Percentiles rank a stretch among this genome's conserved stretches.
Evolutionary conservation across 2,329 filamentous ascomycete species (phyloP).

Genomic region (Fusarium tjaetaba): DNA sequence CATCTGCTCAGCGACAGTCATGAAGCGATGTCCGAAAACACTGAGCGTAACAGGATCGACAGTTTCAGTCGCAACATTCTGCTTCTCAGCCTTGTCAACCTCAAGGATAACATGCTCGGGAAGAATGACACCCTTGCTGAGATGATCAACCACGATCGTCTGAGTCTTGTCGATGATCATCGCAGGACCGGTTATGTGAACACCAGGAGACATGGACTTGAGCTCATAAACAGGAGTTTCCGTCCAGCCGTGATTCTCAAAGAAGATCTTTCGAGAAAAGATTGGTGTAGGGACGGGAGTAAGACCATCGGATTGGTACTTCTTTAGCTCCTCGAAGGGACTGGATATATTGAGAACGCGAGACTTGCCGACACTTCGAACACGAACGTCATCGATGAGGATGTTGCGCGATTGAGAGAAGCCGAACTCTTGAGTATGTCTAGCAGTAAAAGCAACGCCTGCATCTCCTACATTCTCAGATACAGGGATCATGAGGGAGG

Average conservation of each 20-base stretch:
- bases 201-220: slow-evolving; percentile 28
- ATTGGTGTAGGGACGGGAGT: slow-evolving; percentile 27
- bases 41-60: slow-evolving; percentile 78
- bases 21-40: slow-evolving; percentile 82
- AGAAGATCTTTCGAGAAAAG: slow-evolving; percentile 40
- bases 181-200: slow-evolving; percentile 64
- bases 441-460: slow-evolving; percentile 44
- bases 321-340: slow-evolving; percentile 40
- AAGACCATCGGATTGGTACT: slow-evolving; percentile 2
- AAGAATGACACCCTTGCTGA: slow-evolving; percentile 47
- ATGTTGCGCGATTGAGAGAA: slow-evolving; percentile 53
- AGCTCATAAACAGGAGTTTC: slow-evolving; percentile 43
- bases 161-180: slow-evolving; percentile 79
- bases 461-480: slow-evolving; percentile 44
- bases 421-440: slow-evolving; percentile 54
- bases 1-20: slow-evolving; percentile 87
- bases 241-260: slow-evolving; percentile 41
- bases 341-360: slow-evolving; percentile 38
- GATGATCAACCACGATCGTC: slow-evolving; percentile 74
- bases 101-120: slow-evolving; percentile 51
- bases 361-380: slow-evolving; percentile 51
- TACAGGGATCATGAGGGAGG: slow-evolving; percentile 52
- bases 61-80: slow-evolving; percentile 45
- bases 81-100: slow-evolving; percentile 33
- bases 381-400: slow-evolving; percentile 55